Evolutionary conservation across 108 stramenopile genomes (phyloP), one percentile per base, ranked within the genome.

Genomic region (Skeletonema grethae): DNA sequence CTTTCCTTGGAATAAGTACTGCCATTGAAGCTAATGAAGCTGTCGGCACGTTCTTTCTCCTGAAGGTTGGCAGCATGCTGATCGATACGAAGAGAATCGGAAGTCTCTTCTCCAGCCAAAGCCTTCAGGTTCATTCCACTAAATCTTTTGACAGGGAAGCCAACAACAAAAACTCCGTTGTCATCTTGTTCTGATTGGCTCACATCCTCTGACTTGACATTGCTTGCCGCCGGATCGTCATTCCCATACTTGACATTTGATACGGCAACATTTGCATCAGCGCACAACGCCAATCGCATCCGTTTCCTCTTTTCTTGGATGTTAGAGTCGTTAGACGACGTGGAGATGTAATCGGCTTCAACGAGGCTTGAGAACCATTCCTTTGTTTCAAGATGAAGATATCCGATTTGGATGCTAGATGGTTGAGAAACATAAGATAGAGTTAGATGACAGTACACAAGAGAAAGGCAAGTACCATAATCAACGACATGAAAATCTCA

Each of bases 331-430:
- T 87, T 84, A 4, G 77, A 78, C 13, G 73, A 53, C 9, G 73
- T 10, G 5, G 85, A 77, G 8, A 87, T 63, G 16, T 59, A 64
- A 9, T 91, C 90, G 69, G 90, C 75, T 16, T 72, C 82, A 61
- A 87, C 88, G 28, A 94, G 63, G 66, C 87, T 86, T 28, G 78
- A 18, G 12, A 86, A 67, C 93, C 93, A 94, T 3, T 85, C 85
- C 13, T 67, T 82, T 20, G 80, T 87, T 24, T 91, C 81, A 7
- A 93, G 75, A 29, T 65, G 64, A 31, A 48, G 45, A 57, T 83
- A 87, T 2, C 89, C 86, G 57, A 93, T 65, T 67, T 93, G 92
- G 39, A 93, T 66, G 59, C 77, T 58, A n/a, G 25, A 30, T 13
- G 18, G 13, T 28, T 13, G 35, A 57, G 56, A 57, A 10, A 36